phyloP scores from a whole-genome alignment of 495 filamentous ascomycete genomes.

The Neurospora tetrasperma region DNA sequence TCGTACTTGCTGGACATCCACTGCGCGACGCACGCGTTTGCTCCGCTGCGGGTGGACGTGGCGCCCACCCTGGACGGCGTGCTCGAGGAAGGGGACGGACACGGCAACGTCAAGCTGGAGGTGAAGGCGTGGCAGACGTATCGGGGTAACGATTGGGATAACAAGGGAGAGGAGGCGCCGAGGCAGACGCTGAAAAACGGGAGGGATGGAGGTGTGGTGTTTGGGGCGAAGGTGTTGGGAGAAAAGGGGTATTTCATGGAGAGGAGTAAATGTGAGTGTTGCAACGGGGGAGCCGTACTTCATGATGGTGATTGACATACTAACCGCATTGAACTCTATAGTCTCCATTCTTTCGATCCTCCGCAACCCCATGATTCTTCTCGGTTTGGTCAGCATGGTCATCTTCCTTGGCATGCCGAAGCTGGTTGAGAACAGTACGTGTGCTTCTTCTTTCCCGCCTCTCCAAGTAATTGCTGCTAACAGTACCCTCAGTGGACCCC shows the following conservation, averaged over 20 bases:
- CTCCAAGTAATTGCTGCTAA: neutral
- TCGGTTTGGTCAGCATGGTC: slow-evolving; percentile 69
- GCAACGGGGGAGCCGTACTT: neutral
- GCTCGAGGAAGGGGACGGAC: slow-evolving; percentile 36
- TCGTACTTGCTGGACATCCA: slow-evolving; percentile 77
- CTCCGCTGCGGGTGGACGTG: slow-evolving; percentile 68
- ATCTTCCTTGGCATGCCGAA: slow-evolving; percentile 87
- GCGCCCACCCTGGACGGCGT: slow-evolving; percentile 7
- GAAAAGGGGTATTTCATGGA: slow-evolving; percentile 64
- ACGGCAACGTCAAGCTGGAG: slow-evolving; percentile 26
- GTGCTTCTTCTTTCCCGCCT: neutral
- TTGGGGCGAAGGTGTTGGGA: slow-evolving; percentile 53
- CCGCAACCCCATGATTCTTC: slow-evolving; percentile 89
- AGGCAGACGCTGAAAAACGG: slow-evolving; percentile 16
- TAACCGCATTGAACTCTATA: slow-evolving; percentile 8
- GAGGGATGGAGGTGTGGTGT: slow-evolving; percentile 16
- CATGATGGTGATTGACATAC: neutral
- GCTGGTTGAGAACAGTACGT: slow-evolving; percentile 88
- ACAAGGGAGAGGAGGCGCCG: slow-evolving; percentile 56
- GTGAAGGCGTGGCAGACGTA: slow-evolving; percentile 75
- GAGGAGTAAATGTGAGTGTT: slow-evolving; percentile 55
- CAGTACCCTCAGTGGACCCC: slow-evolving; percentile 68
- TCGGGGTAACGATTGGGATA: slow-evolving; percentile 77
- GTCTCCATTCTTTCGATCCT: slow-evolving; percentile 56
- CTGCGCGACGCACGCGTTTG: slow-evolving; percentile 60